A percentile compares a stretch with the other conserved stretches of the same genome.
Evolutionary conservation across 192 early-diverging fungal species (phyloP).

Genomic region (Dissophora globulifera): DNA sequence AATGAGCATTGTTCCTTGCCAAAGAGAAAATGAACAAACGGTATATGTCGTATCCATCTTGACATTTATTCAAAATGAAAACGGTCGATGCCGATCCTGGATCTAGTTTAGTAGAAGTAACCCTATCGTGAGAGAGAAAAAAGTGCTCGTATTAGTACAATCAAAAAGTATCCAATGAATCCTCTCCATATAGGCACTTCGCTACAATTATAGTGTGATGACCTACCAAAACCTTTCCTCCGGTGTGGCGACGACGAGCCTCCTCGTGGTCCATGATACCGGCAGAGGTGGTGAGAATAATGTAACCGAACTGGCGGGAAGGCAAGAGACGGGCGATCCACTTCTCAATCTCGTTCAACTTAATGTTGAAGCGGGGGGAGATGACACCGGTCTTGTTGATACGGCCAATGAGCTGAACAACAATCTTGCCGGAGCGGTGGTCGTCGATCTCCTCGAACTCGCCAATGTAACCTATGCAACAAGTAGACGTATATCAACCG

Average conservation of each 20-base stretch:
- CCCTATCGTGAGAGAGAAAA: conserved; percentile 5
- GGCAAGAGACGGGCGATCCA: conserved; percentile 97
- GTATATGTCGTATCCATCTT: background rate
- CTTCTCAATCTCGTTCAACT: conserved; percentile 93
- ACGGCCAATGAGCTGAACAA: conserved; percentile 97
- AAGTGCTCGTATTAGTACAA: background rate
- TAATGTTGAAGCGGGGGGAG: conserved; percentile 98
- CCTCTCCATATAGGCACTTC: no score
- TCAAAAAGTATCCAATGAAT: background rate
- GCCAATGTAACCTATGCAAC: conserved; percentile 90
- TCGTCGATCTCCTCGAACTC: conserved; percentile 99
- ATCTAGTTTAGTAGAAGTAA: conserved; percentile 48
- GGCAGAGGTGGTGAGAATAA: conserved; percentile 88
- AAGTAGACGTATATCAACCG: no score
- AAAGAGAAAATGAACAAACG: no score
- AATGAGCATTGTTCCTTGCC: no score
- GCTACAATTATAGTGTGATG: no score
- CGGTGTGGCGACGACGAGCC: conserved; percentile 95
- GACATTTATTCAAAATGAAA: conserved; percentile 7
- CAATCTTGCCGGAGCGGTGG: conserved; percentile 98
- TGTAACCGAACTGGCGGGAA: conserved; percentile 98
- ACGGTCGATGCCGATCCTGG: background rate
- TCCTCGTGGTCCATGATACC: conserved; percentile 99
- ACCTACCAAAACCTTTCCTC: conserved; percentile 99
- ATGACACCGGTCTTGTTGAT: conserved; percentile 99